Evolutionary conservation across 1,139 yeast genomes (phyloP).

Genomic region (Hemisphaericaspora xylofermentans): DNA sequence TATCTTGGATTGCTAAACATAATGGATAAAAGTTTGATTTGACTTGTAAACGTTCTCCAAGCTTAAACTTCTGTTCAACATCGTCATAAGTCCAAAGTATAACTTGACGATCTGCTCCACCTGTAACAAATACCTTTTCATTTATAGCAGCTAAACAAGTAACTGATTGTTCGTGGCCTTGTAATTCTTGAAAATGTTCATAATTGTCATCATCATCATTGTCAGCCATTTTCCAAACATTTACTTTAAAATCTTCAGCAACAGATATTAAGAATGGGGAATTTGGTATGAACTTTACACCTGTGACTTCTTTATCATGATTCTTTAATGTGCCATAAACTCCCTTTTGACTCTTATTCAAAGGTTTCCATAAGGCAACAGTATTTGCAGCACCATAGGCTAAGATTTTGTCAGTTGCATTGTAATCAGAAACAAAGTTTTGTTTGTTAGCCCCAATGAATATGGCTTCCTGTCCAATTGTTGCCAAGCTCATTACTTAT

Average conservation of each 20-base stretch:
- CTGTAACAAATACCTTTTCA: constrained; percentile 49
- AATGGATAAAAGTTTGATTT: constrained; percentile 63
- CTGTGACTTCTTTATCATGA: constrained; percentile 57
- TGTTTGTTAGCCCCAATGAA: constrained; percentile 82
- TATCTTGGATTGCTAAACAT: constrained; percentile 51
- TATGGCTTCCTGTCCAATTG: constrained; percentile 48
- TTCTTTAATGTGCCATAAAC: constrained; percentile 56
- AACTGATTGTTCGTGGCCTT: constrained; percentile 46
- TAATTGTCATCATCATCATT: constrained; percentile 15
- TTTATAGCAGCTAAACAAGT: constrained; percentile 45
- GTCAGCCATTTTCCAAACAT: constrained; percentile 51
- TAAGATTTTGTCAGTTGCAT: constrained; percentile 36
- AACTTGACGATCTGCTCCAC: constrained; percentile 64
- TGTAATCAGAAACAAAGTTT: constrained; percentile 63
- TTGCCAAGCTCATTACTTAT: not conserved
- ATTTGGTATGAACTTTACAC: constrained; percentile 55
- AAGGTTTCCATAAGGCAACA: constrained; percentile 76
- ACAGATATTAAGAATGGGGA: constrained; percentile 54
- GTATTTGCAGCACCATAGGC: constrained; percentile 78
- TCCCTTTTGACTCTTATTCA: constrained; percentile 40
- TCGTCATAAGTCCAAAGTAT: constrained; percentile 46
- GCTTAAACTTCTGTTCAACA: constrained; percentile 18
- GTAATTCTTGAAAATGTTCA: constrained; percentile 34
- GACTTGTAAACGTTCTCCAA: constrained; percentile 37
- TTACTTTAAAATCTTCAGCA: constrained; percentile 62